A percentile compares a stretch with the other conserved stretches of the same genome.
Conservation (phyloP, 192 early-diverging fungal genomes). For the Podochytrium sp. region DNA sequence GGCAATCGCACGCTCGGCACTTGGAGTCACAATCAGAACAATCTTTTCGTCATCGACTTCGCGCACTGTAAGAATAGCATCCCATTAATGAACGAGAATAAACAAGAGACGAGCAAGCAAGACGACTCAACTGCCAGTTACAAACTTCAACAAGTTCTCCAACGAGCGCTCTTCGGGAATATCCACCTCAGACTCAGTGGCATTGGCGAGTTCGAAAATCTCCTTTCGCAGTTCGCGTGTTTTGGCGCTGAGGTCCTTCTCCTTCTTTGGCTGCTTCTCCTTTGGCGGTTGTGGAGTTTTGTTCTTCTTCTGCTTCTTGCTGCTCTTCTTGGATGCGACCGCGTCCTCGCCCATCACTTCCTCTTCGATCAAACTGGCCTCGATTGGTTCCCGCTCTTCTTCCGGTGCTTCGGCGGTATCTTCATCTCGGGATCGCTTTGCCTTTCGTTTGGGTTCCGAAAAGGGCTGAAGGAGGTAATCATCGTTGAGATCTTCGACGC, state of each 20-base stretch:
- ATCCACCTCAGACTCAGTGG: not conserved
- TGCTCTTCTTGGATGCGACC: not conserved
- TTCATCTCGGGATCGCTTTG: not conserved
- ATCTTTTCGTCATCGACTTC: not conserved
- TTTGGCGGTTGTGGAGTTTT: not conserved
- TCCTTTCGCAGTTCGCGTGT: not conserved
- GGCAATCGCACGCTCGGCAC: constrained; percentile 67
- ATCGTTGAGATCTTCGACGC: constrained; percentile 28
- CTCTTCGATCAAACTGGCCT: constrained; percentile 1
- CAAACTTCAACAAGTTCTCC: constrained; percentile 15
- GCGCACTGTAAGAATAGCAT: no score
- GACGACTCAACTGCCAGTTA: constrained; percentile 1
- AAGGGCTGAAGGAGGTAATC: constrained; percentile 9
- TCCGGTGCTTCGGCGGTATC: not conserved
- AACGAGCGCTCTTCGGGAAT: constrained; percentile 18
- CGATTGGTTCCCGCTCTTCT: not conserved
- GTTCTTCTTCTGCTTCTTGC: constrained; percentile 8
- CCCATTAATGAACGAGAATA: not conserved
- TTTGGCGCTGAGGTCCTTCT: not conserved
- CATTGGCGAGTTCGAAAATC: constrained; percentile 14
- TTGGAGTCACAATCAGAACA: constrained; percentile 58
- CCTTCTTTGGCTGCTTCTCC: constrained; percentile 10
- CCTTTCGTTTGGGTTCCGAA: not conserved
- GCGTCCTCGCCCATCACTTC: not conserved
- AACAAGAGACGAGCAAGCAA: not conserved